Conservation (phyloP, 371 early-diverging fungal genomes). For the Entomophthora muscae region DNA sequence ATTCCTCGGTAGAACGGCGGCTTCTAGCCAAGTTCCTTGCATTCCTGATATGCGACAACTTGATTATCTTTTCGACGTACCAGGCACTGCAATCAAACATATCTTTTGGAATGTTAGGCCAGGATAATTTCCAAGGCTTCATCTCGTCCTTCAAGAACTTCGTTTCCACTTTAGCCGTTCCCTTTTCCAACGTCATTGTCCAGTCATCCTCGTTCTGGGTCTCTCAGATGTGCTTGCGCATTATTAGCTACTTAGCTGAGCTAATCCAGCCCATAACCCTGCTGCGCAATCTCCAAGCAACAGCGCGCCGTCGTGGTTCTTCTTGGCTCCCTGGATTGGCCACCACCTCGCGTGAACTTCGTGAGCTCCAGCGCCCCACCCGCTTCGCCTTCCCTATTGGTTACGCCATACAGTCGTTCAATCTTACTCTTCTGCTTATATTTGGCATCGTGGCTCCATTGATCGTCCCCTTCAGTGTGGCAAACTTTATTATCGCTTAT, state of each 20-base stretch:
- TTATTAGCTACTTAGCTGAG: conserved; percentile 7
- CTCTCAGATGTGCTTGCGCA: conserved; percentile 6
- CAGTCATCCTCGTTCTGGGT: conserved; percentile 9
- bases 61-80: background rate
- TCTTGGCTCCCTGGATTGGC: background rate
- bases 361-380: conserved; percentile 4
- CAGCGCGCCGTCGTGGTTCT: background rate
- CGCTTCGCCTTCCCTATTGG: conserved; percentile 9
- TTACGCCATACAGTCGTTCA: conserved; percentile 8
- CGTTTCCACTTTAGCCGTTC: background rate
- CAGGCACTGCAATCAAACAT: background rate
- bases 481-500: conserved; percentile 8
- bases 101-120: background rate
- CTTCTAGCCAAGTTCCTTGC: conserved; percentile 3
- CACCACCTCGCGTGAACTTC: conserved; percentile 6
- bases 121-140: background rate
- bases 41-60: background rate
- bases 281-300: background rate
- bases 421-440: conserved; percentile 4
- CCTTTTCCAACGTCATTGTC: background rate
- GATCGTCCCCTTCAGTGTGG: conserved; percentile 7
- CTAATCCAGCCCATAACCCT: conserved; percentile 8
- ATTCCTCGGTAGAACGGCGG: background rate
- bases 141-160: background rate
- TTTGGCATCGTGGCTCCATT: conserved; percentile 8